Evolutionary conservation across 306 rosid genomes (phyloP).

Genomic region (Ceratonia siliqua): DNA sequence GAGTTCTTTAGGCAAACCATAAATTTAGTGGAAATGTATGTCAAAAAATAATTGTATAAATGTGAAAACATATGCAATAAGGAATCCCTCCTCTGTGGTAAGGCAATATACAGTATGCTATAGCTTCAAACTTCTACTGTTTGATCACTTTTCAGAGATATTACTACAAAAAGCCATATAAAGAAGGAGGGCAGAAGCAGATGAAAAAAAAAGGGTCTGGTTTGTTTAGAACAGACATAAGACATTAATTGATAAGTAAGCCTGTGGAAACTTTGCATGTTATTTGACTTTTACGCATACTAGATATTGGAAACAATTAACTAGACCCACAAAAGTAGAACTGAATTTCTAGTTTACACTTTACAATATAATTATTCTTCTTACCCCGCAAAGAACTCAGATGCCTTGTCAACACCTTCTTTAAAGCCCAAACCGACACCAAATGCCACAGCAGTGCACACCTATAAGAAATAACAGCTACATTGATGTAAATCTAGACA

Average conservation of each 20-base stretch:
- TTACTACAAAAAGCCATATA: constrained; percentile 22
- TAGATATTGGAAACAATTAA: constrained; percentile 11
- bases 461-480: constrained; percentile 46
- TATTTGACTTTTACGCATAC: constrained; percentile 17
- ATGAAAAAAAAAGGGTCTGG: background rate
- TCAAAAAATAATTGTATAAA: constrained; percentile 11
- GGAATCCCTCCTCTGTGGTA: background rate
- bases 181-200: background rate
- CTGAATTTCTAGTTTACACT: constrained; percentile 7
- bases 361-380: constrained; percentile 25
- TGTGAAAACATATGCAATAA: background rate
- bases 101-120: background rate
- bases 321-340: background rate
- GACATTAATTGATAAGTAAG: background rate
- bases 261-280: constrained; percentile 9
- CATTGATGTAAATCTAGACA: background rate
- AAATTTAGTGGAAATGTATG: background rate
- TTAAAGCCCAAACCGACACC: constrained; percentile 79
- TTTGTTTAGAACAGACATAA: background rate
- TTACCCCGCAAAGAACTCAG: constrained; percentile 94
- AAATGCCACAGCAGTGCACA: constrained; percentile 74
- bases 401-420: constrained; percentile 75
- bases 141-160: constrained; percentile 25
- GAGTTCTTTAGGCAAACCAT: constrained; percentile 8
- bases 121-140: constrained; percentile 11